Evolutionary conservation across 2,329 filamentous ascomycete species (phyloP).

Genomic region (Aureobasidium lini): DNA sequence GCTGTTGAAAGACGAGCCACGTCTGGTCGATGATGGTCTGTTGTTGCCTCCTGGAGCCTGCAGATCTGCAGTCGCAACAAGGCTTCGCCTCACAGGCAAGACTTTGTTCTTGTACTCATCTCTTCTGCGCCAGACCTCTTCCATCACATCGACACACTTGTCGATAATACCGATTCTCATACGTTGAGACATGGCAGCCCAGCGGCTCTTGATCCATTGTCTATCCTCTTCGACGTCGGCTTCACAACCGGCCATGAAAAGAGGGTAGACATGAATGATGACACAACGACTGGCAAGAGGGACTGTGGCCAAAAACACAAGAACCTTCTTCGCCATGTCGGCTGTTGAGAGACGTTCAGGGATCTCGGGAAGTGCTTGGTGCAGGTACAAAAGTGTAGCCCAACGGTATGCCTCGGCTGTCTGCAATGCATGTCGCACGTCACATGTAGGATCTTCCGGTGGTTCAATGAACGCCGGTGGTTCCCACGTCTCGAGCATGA

Average conservation of each 20-base stretch:
- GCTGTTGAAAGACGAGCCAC: constrained; percentile 8
- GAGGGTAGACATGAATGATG: constrained; percentile 63
- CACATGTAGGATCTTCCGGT: constrained; percentile 56
- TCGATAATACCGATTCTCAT: constrained; percentile 63
- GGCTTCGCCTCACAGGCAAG: constrained; percentile 22
- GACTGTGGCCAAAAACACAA: constrained; percentile 56
- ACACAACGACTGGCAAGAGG: constrained; percentile 54
- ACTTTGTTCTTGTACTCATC: constrained; percentile 43
- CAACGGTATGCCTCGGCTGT: constrained; percentile 61
- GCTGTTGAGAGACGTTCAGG: constrained; percentile 48
- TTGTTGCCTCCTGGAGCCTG: neutral
- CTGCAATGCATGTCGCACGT: constrained; percentile 56
- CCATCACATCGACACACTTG: constrained; percentile 55
- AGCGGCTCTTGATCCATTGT: constrained; percentile 56
- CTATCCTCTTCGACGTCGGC: constrained; percentile 52
- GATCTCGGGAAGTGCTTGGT: constrained; percentile 62
- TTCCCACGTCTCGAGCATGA: constrained; percentile 53
- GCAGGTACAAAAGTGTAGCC: constrained; percentile 58
- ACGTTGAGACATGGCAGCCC: constrained; percentile 52
- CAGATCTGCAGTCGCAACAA: constrained; percentile 28
- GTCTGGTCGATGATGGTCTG: neutral
- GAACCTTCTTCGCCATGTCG: constrained; percentile 53
- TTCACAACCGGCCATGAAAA: constrained; percentile 61
- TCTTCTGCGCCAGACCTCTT: constrained; percentile 59
- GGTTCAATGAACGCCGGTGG: constrained; percentile 50